These are phyloP conservation scores for Hortiboletus rubellus DNA, from an alignment of 1,284 basidiomycete genomes.

Conservation along the genomic window DNA sequence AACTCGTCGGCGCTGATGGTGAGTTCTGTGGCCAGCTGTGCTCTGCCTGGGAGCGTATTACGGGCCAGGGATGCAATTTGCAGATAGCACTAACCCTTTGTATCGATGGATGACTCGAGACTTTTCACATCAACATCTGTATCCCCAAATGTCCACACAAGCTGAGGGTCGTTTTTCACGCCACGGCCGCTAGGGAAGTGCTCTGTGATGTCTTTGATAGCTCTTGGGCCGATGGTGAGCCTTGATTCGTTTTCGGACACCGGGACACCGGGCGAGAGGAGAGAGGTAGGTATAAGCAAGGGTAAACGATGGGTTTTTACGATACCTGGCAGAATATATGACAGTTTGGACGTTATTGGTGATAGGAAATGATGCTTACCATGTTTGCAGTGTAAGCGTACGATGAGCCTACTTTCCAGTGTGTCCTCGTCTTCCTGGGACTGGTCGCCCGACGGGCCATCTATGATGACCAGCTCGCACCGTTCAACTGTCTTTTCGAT, in stretches of 20 bases:
- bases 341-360: neutral
- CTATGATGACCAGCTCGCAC: constrained; percentile 69
- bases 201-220: constrained; percentile 74
- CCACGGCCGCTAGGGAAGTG: constrained; percentile 68
- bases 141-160: constrained; percentile 72
- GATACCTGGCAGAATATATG: constrained; percentile 50
- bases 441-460: constrained; percentile 43
- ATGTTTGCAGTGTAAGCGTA: constrained; percentile 78
- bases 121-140: constrained; percentile 67
- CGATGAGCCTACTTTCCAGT: constrained; percentile 67
- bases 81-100: constrained; percentile 49
- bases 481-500: constrained; percentile 73
- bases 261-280: constrained; percentile 61
- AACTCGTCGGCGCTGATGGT: constrained; percentile 74
- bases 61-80: neutral
- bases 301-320: constrained; percentile 75
- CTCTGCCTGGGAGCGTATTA: constrained; percentile 45
- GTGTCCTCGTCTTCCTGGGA: constrained; percentile 56
- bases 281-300: constrained; percentile 54
- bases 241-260: constrained; percentile 58
- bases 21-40: constrained; percentile 69
- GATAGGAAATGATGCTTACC: constrained; percentile 43
- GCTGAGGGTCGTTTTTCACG: constrained; percentile 66
- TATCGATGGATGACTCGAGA: constrained; percentile 62
- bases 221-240: constrained; percentile 66